Base-by-base conservation (phyloP, 805 yeast species). In the Martiniozyma abietophila region DNA sequence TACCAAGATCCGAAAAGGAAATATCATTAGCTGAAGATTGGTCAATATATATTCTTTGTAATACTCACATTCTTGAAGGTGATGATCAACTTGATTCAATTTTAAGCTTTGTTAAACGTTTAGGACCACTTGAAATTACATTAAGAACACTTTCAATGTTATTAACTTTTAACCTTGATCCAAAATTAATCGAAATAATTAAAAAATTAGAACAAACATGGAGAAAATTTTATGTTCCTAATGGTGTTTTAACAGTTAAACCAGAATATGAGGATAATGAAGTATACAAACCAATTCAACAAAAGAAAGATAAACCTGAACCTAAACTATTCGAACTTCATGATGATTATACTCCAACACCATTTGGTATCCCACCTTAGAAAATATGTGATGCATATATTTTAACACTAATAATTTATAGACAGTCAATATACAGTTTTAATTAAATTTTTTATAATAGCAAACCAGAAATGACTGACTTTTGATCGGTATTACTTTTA, bases 321-420 rank as follows among this genome's bases (percentile, higher is more conserved):
- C 18, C 17, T 17, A 25, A 30, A 21, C 26, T 56, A 18, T 20
- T 32, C 38, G 8, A 59, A 28, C 38, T 38, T 11, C 54, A 56
- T 29, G 35, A 51, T 0, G 43, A 60, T 23, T 76, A 80, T 80
- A 48, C 49, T 16, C 71, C 78, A 0, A 63, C 54, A 36, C 78
- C 81, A 1, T 74, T 75, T 53, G 82, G 82, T 5, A 46, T 51
- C 18, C 20, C 38, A 8, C 42, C 41, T 4, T 32, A 24, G 23
- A 16, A 5, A 25, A 26, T 14, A n/a, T n/a, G n/a, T n/a, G n/a
- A n/a, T n/a, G n/a, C n/a, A n/a, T n/a, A n/a, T n/a, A n/a, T n/a
- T n/a, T n/a, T n/a, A n/a, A n/a, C n/a, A n/a, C n/a, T n/a, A n/a
- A n/a, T n/a, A n/a, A n/a, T n/a, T n/a, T n/a, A n/a, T n/a, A n/a